phyloP scores from a whole-genome alignment of 2,329 filamentous ascomycete species.

The Penicillium decumbens region DNA sequence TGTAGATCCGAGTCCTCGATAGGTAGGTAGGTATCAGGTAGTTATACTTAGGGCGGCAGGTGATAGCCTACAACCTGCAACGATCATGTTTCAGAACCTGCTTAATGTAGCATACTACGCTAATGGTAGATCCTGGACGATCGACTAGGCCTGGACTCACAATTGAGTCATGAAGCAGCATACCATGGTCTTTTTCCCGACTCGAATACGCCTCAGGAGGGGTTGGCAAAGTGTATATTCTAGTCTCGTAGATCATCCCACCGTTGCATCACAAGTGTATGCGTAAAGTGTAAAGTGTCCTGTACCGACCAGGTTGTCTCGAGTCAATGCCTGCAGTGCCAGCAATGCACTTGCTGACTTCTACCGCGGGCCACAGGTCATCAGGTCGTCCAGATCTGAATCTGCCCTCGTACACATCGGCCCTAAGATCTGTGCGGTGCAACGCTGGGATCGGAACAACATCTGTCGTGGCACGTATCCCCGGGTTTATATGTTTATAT shows the following conservation, averaged over 20 bases:
- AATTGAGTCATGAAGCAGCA: neutral
- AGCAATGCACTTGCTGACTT: neutral
- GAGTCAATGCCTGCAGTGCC: neutral
- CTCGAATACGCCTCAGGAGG: neutral
- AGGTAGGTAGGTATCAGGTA: no score
- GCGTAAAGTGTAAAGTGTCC: neutral
- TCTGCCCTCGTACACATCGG: constrained; percentile 7
- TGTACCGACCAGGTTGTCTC: neutral
- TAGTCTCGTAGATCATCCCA: constrained; percentile 17
- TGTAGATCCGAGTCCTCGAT: no score
- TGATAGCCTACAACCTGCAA: neutral
- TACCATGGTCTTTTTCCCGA: constrained; percentile 13
- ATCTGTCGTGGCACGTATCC: neutral
- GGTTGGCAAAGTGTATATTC: neutral
- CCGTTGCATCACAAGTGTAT: constrained; percentile 16
- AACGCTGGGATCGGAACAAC: constrained; percentile 15
- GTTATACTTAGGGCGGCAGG: neutral
- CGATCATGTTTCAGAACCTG: constrained; percentile 13
- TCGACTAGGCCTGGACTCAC: constrained; percentile 6
- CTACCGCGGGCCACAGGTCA: neutral
- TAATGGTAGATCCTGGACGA: constrained; percentile 18
- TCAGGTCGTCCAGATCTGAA: constrained; percentile 21
- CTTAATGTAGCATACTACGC: neutral
- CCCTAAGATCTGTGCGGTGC: constrained; percentile 10
- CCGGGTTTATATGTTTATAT: constrained; percentile 9